Conservation (phyloP, 2,329 filamentous ascomycete genomes). For the Sordariomycetes sp. region DNA sequence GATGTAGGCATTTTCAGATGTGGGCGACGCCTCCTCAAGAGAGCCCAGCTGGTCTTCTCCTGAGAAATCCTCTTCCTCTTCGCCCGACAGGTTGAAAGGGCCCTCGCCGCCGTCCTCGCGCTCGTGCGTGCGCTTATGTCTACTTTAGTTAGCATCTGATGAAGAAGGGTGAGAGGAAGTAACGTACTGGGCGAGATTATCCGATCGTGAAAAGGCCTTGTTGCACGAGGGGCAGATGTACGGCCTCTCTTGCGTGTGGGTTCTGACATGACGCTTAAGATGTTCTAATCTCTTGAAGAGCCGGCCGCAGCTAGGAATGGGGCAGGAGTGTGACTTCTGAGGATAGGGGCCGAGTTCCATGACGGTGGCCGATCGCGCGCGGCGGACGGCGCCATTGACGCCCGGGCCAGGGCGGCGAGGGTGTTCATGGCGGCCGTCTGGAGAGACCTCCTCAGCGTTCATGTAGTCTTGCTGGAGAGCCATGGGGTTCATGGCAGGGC, state of each 20-base stretch:
- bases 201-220: conserved; percentile 96
- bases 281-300: conserved; percentile 99
- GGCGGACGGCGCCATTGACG: conserved; percentile 68
- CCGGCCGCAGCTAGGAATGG: conserved; percentile 95
- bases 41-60: conserved; percentile 79
- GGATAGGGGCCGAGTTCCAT: conserved; percentile 96
- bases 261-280: conserved; percentile 97
- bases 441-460: conserved; percentile 51
- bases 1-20: conserved; percentile 57
- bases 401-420: conserved; percentile 61
- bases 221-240: conserved; percentile 97
- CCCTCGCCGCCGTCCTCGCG: conserved; percentile 53
- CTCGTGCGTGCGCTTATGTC: conserved; percentile 73
- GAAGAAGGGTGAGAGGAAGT: not conserved
- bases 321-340: conserved; percentile 96
- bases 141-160: conserved; percentile 25
- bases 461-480: conserved; percentile 65
- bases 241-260: conserved; percentile 97
- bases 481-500: conserved; percentile 63
- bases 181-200: conserved; percentile 94
- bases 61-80: conserved; percentile 74
- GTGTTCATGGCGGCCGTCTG: conserved; percentile 34
- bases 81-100: conserved; percentile 59
- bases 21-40: conserved; percentile 69
- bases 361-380: conserved; percentile 88